Evolutionary conservation across 495 filamentous ascomycete species (phyloP).

Genomic region (Aspergillus kassunensis): DNA sequence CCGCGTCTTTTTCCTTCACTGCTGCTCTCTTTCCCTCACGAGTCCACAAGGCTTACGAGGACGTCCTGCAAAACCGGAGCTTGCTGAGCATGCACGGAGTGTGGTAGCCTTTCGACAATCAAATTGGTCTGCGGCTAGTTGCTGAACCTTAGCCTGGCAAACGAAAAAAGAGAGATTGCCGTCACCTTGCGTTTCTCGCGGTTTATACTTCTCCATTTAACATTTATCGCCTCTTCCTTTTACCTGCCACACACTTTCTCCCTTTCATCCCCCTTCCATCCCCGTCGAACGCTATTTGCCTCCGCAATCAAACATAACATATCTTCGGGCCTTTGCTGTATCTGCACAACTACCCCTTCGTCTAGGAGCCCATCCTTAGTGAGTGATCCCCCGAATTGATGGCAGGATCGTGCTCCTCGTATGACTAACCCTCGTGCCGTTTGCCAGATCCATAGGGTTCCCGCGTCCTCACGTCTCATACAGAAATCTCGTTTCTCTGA

Average conservation of each 20-base stretch:
- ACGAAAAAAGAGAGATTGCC: slow-evolving; percentile 32
- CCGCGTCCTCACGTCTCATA: slow-evolving; percentile 7
- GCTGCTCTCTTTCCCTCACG: slow-evolving; percentile 12
- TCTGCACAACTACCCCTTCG: slow-evolving; percentile 8
- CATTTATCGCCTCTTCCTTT: slow-evolving; percentile 26
- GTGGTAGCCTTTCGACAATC: slow-evolving; percentile 34
- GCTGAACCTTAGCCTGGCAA: slow-evolving; percentile 27
- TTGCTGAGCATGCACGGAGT: slow-evolving; percentile 50
- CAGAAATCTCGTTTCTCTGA: neutral
- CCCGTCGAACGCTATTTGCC: slow-evolving; percentile 29
- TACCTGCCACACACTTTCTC: slow-evolving; percentile 28
- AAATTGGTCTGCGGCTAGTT: slow-evolving; percentile 28
- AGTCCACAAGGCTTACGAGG: slow-evolving; percentile 38
- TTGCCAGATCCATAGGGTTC: slow-evolving; percentile 6
- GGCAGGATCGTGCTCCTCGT: neutral
- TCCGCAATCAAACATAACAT: slow-evolving; percentile 18
- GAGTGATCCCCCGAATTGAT: neutral
- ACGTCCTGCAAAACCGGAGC: slow-evolving; percentile 41
- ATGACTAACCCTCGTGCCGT: slow-evolving; percentile 14
- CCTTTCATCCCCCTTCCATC: slow-evolving; percentile 30
- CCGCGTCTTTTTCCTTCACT: slow-evolving; percentile 9
- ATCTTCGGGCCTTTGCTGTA: slow-evolving; percentile 6
- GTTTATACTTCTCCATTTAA: slow-evolving; percentile 20
- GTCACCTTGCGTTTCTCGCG: slow-evolving; percentile 38
- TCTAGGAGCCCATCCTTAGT: slow-evolving; percentile 8